phyloP scores from a whole-genome alignment of 768 basidiomycete species.

The Collybiopsis confluens region DNA sequence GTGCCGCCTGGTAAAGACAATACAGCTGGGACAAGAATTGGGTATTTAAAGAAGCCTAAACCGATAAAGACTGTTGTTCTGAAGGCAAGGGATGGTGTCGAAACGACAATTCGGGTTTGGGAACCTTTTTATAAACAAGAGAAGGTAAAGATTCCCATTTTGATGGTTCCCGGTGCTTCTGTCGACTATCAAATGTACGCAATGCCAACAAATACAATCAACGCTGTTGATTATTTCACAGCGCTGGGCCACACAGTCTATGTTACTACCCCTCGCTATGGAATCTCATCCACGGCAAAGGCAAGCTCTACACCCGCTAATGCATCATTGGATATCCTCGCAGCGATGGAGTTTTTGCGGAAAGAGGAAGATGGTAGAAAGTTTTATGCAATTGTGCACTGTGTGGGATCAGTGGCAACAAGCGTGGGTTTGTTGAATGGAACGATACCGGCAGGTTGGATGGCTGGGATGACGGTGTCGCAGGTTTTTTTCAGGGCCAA shows the following conservation, averaged over 20 bases:
- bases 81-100: slow-evolving; percentile 12
- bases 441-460: slow-evolving; percentile 11
- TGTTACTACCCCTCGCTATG: slow-evolving; percentile 9
- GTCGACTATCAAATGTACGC: slow-evolving; percentile 18
- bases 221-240: slow-evolving; percentile 16
- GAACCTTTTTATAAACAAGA: neutral
- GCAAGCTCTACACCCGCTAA: slow-evolving; percentile 13
- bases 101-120: slow-evolving; percentile 12
- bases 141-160: slow-evolving; percentile 7
- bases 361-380: neutral
- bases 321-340: slow-evolving; percentile 13
- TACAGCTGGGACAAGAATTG: slow-evolving; percentile 4
- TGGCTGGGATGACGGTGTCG: slow-evolving; percentile 12
- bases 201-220: slow-evolving; percentile 13
- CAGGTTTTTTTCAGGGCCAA: slow-evolving; percentile 14
- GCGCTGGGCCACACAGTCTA: slow-evolving; percentile 9
- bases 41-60: slow-evolving; percentile 8
- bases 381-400: slow-evolving; percentile 12
- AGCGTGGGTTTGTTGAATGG: slow-evolving; percentile 14
- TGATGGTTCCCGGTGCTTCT: slow-evolving; percentile 17
- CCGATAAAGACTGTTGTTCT: slow-evolving; percentile 6
- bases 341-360: slow-evolving; percentile 12
- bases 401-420: slow-evolving; percentile 10
- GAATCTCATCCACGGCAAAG: slow-evolving; percentile 7
- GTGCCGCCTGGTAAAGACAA: neutral